Conservation (phyloP, 169 alveolate genomes). For the Ichthyophthirius multifiliis region DNA sequence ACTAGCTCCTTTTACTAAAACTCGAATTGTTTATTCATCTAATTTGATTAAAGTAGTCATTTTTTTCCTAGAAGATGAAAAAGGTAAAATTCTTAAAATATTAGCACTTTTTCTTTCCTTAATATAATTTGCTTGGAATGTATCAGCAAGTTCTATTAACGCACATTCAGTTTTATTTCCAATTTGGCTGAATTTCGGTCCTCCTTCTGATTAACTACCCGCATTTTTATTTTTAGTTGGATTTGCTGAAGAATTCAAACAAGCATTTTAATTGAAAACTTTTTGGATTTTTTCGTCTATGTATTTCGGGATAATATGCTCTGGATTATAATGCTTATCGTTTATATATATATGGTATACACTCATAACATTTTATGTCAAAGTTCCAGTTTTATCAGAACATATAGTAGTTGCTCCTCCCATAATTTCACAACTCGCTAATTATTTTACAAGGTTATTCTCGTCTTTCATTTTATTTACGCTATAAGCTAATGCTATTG, state of each 20-base stretch:
- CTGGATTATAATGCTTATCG: conserved; percentile 26
- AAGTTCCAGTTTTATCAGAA: conserved; percentile 79
- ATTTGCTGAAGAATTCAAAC: conserved; percentile 43
- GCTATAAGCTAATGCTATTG: conserved; percentile 64
- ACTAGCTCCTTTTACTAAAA: conserved; percentile 77
- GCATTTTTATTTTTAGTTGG: conserved; percentile 4
- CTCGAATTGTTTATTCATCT: conserved; percentile 25
- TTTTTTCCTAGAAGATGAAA: conserved; percentile 76
- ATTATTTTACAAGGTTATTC: conserved; percentile 66
- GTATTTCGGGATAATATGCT: conserved; percentile 27
- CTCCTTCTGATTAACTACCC: too few species aligned
- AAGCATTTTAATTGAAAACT: conserved; percentile 20
- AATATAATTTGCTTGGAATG: conserved; percentile 9
- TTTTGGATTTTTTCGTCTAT: conserved; percentile 15
- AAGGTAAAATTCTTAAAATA: conserved; percentile 46
- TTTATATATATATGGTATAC: conserved; percentile 42
- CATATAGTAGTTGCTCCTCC: conserved; percentile 80
- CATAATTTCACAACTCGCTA: conserved; percentile 81
- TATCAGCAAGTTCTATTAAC: conserved; percentile 33
- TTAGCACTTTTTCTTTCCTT: conserved; percentile 12
- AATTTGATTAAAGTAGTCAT: conserved; percentile 74
- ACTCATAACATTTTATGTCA: conserved; percentile 72
- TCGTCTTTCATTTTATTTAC: conserved; percentile 74
- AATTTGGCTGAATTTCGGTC: conserved; percentile 14
- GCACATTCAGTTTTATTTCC: conserved; percentile 52